Conservation (phyloP, 2,329 filamentous ascomycete species). For the Monosporascus sp. region DNA sequence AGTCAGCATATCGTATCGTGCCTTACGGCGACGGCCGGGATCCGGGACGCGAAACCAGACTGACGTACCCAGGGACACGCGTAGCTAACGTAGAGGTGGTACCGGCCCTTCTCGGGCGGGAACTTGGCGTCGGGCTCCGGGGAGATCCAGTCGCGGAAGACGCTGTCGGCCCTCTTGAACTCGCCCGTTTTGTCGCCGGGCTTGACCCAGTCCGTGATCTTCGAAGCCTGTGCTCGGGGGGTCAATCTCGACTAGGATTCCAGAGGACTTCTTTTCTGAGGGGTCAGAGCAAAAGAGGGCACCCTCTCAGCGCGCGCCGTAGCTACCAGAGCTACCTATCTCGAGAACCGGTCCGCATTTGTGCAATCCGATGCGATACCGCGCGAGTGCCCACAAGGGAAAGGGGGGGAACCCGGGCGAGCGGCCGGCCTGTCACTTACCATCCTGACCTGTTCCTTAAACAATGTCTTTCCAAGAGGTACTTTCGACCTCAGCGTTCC, state of each 20-base stretch:
- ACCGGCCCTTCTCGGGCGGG: conserved; percentile 80
- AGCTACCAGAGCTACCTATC: no score
- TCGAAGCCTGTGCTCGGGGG: conserved; percentile 22
- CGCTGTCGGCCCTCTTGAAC: conserved; percentile 83
- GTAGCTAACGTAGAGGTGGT: conserved; percentile 93
- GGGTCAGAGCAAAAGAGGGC: no score
- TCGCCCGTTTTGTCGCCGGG: conserved; percentile 76
- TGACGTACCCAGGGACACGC: conserved; percentile 76
- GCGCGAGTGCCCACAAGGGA: neutral
- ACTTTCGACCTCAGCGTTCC: neutral
- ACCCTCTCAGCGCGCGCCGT: no score
- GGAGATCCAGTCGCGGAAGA: conserved; percentile 78
- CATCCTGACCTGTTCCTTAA: neutral
- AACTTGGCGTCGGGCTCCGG: conserved; percentile 67
- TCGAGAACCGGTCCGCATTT: no score
- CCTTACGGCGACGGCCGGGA: neutral
- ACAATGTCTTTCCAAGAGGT: neutral
- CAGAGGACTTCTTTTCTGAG: neutral
- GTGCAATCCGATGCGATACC: no score
- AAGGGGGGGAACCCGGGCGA: neutral
- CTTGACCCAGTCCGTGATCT: conserved; percentile 81
- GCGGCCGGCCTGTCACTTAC: neutral
- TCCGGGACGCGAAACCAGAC: neutral
- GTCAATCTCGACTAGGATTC: neutral
- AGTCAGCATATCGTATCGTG: neutral